Base-by-base conservation (phyloP, 495 filamentous ascomycete genomes). In the Xylaria flabelliformis region DNA sequence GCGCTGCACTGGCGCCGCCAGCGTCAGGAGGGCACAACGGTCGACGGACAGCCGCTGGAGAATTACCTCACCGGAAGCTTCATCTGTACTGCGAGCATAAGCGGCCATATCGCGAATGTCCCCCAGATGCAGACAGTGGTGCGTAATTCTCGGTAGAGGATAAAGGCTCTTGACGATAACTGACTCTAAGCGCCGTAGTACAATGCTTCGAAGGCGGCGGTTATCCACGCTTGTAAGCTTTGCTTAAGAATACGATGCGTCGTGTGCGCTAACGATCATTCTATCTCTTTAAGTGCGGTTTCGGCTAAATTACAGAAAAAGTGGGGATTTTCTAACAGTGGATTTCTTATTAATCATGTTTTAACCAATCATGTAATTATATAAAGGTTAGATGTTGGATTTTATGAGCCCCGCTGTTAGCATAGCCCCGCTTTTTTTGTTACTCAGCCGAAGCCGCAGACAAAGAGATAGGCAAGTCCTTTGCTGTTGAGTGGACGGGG, bases 401-500 rank as follows among this genome's bases (percentile, higher is more conserved):
- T n/a, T n/a, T n/a, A n/a, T n/a, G n/a, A n/a, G n/a, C n/a, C n/a
- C n/a, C n/a, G n/a, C n/a, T n/a, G n/a, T n/a, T n/a, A n/a, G n/a
- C n/a, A n/a, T n/a, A n/a, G n/a, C n/a, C n/a, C n/a, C n/a, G n/a
- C n/a, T n/a, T n/a, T n/a, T n/a, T n/a, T n/a, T n/a, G n/a, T n/a
- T n/a, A n/a, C n/a, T n/a, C n/a, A n/a, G n/a, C n/a, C n/a, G n/a
- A n/a, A n/a, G n/a, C n/a, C n/a, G n/a, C n/a, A n/a, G n/a, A n/a
- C n/a, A n/a, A n/a, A n/a, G n/a, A n/a, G n/a, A n/a, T 66, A 88
- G 89, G 88, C 82, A 90, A 87, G 79, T 92, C 91, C 24, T 85
- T 97, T 15, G 93, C 94, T 2, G 88, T 97, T 34, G 94, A 97
- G 80, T 97, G 94, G 93, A 88, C 92, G 26, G 90, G 90, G 36